Evolutionary conservation across 2,329 filamentous ascomycete genomes (phyloP).

Genomic region (Cladosporium sp.): DNA sequence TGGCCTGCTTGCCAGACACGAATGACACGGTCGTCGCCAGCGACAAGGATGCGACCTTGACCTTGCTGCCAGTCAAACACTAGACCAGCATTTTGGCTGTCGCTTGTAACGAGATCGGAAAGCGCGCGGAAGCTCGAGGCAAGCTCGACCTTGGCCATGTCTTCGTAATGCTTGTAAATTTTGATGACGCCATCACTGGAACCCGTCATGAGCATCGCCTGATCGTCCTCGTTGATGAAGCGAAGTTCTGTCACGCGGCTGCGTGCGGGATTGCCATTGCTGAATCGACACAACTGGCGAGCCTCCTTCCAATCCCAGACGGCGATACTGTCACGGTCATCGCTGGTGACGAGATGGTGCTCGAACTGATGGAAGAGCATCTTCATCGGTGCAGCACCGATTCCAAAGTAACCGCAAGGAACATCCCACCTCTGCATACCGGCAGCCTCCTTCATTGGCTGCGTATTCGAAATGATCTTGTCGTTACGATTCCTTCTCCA

Average conservation of each 20-base stretch:
- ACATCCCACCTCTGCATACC: slow-evolving; percentile 85
- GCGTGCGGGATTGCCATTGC: slow-evolving; percentile 87
- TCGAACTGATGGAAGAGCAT: slow-evolving; percentile 99
- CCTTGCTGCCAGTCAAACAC: slow-evolving; percentile 99
- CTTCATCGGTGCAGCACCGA: slow-evolving; percentile 83
- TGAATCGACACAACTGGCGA: slow-evolving; percentile 76
- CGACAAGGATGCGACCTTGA: slow-evolving; percentile 91
- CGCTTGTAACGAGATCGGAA: slow-evolving; percentile 90
- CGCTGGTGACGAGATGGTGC: slow-evolving; percentile 88
- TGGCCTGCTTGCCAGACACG: slow-evolving; percentile 93
- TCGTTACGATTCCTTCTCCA: slow-evolving; percentile 95
- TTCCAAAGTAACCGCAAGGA: slow-evolving; percentile 79
- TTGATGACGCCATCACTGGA: slow-evolving; percentile 94
- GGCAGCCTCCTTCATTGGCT: slow-evolving; percentile 87
- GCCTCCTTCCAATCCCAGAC: slow-evolving; percentile 91
- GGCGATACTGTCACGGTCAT: slow-evolving; percentile 83
- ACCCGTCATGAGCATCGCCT: slow-evolving; percentile 89
- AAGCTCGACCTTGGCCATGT: slow-evolving; percentile 72
- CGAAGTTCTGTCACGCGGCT: slow-evolving; percentile 93
- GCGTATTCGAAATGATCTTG: slow-evolving; percentile 84
- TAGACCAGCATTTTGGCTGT: slow-evolving; percentile 82
- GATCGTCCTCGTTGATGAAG: slow-evolving; percentile 98
- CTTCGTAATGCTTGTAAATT: slow-evolving; percentile 90
- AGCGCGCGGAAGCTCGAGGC: slow-evolving; percentile 89
- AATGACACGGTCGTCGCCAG: slow-evolving; percentile 92